phyloP scores from a whole-genome alignment of 441 rosid species.

The Croton setiger region DNA sequence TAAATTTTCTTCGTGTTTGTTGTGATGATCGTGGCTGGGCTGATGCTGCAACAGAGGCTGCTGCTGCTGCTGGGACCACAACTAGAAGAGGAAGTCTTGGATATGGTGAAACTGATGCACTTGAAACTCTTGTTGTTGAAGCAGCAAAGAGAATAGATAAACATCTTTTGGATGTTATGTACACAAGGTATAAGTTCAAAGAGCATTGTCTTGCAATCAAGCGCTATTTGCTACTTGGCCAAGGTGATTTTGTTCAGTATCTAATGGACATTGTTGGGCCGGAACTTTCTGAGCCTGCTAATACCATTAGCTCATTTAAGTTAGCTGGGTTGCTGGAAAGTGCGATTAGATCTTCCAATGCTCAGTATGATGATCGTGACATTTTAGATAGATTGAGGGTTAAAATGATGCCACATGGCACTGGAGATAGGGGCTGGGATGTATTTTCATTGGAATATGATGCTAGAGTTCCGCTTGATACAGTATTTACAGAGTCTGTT shows the following conservation, averaged over 20 bases:
- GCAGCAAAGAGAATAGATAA: constrained; percentile 97
- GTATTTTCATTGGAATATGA: constrained; percentile 93
- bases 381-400: constrained; percentile 83
- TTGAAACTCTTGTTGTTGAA: constrained; percentile 75
- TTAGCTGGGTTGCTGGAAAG: constrained; percentile 87
- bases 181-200: constrained; percentile 73
- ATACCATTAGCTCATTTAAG: constrained; percentile 85
- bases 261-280: constrained; percentile 93
- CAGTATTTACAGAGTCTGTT: constrained; percentile 79
- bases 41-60: constrained; percentile 85
- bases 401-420: constrained; percentile 88
- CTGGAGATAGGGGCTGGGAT: constrained; percentile 94
- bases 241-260: constrained; percentile 97
- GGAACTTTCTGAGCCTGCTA: constrained; percentile 94
- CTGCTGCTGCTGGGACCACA: constrained; percentile 84
- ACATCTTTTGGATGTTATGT: constrained; percentile 79
- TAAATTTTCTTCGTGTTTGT: constrained; percentile 90
- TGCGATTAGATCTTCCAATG: constrained; percentile 89
- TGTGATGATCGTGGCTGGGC: constrained; percentile 28
- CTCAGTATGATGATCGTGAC: constrained; percentile 91
- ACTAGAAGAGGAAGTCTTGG: constrained; percentile 88
- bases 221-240: constrained; percentile 88
- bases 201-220: constrained; percentile 79
- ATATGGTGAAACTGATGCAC: constrained; percentile 92
- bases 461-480: constrained; percentile 85